A percentile compares a stretch with the other conserved stretches of the same genome.
Evolutionary conservation across 108 stramenopile genomes (phyloP).

Genomic region (Pseudonitzschia multiseries): DNA sequence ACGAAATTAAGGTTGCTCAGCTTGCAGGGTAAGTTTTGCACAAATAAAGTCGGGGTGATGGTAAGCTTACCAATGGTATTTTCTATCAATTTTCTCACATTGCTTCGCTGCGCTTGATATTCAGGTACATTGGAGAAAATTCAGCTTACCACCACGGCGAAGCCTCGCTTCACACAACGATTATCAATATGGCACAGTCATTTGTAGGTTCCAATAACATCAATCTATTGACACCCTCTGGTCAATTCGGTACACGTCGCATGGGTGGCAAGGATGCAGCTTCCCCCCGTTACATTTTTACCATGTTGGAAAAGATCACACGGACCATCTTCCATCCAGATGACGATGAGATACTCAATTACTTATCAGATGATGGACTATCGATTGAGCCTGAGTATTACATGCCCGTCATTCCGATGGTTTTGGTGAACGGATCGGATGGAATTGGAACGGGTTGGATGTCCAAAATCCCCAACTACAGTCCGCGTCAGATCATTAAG

Average conservation of each 20-base stretch:
- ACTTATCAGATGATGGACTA: conserved; percentile 96
- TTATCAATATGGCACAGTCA: conserved; percentile 97
- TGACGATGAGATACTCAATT: conserved; percentile 93
- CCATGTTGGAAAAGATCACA: conserved; percentile 92
- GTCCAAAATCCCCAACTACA: conserved; percentile 72
- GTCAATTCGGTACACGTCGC: conserved; percentile 97
- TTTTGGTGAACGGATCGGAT: conserved; percentile 85
- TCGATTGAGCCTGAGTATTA: conserved; percentile 97
- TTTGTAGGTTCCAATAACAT: conserved; percentile 98
- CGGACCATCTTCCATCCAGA: conserved; percentile 97
- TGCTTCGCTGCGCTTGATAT: background rate
- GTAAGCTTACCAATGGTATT: conserved; percentile 39
- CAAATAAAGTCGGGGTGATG: no score
- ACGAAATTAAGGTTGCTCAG: conserved; percentile 97
- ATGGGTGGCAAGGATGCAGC: conserved; percentile 97
- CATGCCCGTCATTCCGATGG: conserved; percentile 91
- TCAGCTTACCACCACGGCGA: conserved; percentile 99
- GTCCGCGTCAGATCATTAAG: conserved; percentile 88
- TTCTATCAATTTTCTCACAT: conserved; percentile 55
- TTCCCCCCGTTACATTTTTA: conserved; percentile 98
- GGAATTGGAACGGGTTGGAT: conserved; percentile 99
- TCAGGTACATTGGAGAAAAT: conserved; percentile 91
- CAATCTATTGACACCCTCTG: conserved; percentile 92
- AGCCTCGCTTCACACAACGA: conserved; percentile 90
- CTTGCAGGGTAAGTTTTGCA: conserved; percentile 30